Evolutionary conservation across 108 stramenopile species (phyloP).

Genomic region (Schizochytrium sp.): DNA sequence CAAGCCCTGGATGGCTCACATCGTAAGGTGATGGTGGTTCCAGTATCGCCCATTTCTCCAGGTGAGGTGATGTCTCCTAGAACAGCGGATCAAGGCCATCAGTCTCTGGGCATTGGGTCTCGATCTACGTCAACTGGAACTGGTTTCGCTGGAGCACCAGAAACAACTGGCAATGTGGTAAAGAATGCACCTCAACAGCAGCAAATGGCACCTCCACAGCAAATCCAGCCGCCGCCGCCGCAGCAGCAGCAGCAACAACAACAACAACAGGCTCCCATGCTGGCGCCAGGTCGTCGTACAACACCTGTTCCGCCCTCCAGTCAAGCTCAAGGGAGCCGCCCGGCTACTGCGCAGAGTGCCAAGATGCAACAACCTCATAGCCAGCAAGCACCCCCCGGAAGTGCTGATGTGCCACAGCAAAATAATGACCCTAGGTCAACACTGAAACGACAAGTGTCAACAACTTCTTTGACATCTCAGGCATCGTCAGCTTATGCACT

Average conservation of each 20-base stretch:
- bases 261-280: not conserved
- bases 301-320: too few species aligned
- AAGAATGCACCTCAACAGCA: not conserved
- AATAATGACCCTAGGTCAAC: too few species aligned
- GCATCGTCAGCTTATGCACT: constrained; percentile 52
- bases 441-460: constrained; percentile 53
- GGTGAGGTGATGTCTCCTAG: too few species aligned
- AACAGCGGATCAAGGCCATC: too few species aligned
- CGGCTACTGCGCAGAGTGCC: too few species aligned
- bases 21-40: not conserved
- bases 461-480: constrained; percentile 63
- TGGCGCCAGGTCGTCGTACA: too few species aligned
- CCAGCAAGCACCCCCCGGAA: too few species aligned
- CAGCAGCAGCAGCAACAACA: not conserved
- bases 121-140: not conserved
- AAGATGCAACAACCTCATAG: too few species aligned
- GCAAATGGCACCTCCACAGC: not conserved
- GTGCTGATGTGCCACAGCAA: too few species aligned
- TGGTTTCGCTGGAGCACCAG: not conserved
- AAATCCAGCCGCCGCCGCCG: too few species aligned
- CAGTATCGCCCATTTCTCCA: not conserved
- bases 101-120: too few species aligned
- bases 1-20: not conserved
- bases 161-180: not conserved
- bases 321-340: too few species aligned